Evolutionary conservation across 805 yeast genomes (phyloP).

Genomic region (Yamadazyma ubonensis): DNA sequence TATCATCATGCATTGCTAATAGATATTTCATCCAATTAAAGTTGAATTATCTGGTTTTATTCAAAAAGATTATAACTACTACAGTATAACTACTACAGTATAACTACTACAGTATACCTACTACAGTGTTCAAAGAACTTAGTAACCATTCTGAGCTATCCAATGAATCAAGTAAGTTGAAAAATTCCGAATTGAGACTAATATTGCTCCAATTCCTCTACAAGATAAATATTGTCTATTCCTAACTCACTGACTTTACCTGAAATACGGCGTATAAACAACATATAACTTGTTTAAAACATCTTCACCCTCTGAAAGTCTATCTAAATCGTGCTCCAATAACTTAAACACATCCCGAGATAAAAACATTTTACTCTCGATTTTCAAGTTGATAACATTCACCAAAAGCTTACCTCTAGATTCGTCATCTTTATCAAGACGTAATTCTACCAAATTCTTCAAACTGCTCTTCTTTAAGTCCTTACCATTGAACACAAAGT

Average conservation of each 20-base stretch:
- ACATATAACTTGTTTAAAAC: slow-evolving; percentile 11
- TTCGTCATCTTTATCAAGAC: slow-evolving; percentile 13
- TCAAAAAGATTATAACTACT: too few species aligned
- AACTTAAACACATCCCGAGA: slow-evolving; percentile 11
- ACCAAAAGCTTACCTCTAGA: slow-evolving; percentile 14
- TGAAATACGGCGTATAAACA: slow-evolving; percentile 14
- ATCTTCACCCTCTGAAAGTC: slow-evolving; percentile 14
- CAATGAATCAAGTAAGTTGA: too few species aligned
- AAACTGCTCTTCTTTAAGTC: slow-evolving; percentile 41
- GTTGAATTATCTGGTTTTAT: too few species aligned
- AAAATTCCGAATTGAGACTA: too few species aligned
- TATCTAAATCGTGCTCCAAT: slow-evolving; percentile 12
- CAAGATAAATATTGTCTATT: not conserved
- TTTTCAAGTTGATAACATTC: slow-evolving; percentile 18
- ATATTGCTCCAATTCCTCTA: too few species aligned
- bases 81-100: too few species aligned
- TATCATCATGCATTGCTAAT: too few species aligned
- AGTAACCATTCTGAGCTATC: too few species aligned
- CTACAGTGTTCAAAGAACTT: too few species aligned
- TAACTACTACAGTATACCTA: too few species aligned
- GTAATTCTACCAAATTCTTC: slow-evolving; percentile 58
- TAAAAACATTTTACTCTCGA: slow-evolving; percentile 15
- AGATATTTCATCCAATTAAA: too few species aligned
- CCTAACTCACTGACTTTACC: not conserved
- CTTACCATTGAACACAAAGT: slow-evolving; percentile 29